Evolutionary conservation across 2,329 filamentous ascomycete species (phyloP).

Genomic region (Penicillium sp.): DNA sequence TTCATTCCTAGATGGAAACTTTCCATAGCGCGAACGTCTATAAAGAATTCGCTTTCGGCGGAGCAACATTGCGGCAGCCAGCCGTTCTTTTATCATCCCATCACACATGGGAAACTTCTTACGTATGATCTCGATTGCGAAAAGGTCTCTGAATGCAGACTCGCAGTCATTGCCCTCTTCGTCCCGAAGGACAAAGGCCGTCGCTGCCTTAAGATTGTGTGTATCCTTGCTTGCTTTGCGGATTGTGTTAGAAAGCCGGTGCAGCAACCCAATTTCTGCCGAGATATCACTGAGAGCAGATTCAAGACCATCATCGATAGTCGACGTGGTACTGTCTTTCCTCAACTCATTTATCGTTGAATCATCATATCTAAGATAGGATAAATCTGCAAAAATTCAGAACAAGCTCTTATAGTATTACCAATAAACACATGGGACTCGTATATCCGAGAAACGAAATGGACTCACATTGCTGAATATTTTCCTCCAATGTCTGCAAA

Average conservation of each 20-base stretch:
- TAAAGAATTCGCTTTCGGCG: constrained; percentile 12
- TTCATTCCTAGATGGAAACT: neutral
- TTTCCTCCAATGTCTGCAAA: neutral
- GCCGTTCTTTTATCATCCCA: neutral
- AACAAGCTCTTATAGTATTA: neutral
- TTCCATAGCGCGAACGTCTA: constrained; percentile 2
- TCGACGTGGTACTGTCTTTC: neutral
- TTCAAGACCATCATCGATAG: neutral
- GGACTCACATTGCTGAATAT: constrained; percentile 4
- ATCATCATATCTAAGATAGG: neutral
- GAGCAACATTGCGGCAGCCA: constrained; percentile 8
- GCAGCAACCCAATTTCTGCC: constrained; percentile 7
- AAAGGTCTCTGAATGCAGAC: neutral
- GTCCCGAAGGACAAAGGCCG: constrained; percentile 3
- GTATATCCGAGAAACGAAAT: neutral
- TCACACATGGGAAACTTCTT: constrained; percentile 4
- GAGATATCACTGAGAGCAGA: neutral
- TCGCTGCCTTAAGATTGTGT: constrained; percentile 8
- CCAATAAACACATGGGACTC: neutral
- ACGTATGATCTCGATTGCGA: constrained; percentile 2
- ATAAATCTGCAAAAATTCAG: neutral
- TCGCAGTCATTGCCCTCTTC: constrained; percentile 9
- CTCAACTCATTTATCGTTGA: neutral
- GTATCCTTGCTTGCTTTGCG: constrained; percentile 11
- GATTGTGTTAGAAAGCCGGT: constrained; percentile 9